Evolutionary conservation across 345 rosid species (phyloP).

Genomic region (Chamaenerion angustifolium): DNA sequence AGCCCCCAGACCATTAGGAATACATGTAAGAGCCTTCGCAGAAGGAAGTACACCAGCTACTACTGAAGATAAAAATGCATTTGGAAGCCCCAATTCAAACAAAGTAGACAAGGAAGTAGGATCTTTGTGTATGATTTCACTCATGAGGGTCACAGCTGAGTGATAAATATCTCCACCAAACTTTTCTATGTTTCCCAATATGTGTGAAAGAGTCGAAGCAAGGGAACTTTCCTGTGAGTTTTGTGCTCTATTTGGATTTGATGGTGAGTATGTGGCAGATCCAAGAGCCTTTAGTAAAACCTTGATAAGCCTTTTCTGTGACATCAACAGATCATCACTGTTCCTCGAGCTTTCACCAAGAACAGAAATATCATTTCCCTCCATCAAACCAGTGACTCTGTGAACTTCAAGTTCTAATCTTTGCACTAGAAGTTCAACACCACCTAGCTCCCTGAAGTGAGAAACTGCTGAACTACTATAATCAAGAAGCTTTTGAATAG

Average conservation of each 20-base stretch:
- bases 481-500: slow-evolving; percentile 89
- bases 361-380: slow-evolving; percentile 35
- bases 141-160: slow-evolving; percentile 96
- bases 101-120: slow-evolving; percentile 73
- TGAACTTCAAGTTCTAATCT: slow-evolving; percentile 76
- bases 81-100: slow-evolving; percentile 83
- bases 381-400: slow-evolving; percentile 46
- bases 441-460: slow-evolving; percentile 73
- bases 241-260: slow-evolving; percentile 50
- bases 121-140: slow-evolving; percentile 91
- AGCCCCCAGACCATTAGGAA: slow-evolving; percentile 92
- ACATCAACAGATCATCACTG: slow-evolving; percentile 41
- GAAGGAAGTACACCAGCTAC: slow-evolving; percentile 74
- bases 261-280: slow-evolving; percentile 77
- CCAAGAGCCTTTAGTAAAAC: slow-evolving; percentile 91
- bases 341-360: slow-evolving; percentile 43
- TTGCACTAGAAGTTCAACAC: slow-evolving; percentile 85
- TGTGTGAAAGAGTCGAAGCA: slow-evolving; percentile 62
- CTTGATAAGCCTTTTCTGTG: slow-evolving; percentile 87
- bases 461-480: slow-evolving; percentile 87
- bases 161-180: slow-evolving; percentile 90
- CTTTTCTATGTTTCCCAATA: slow-evolving; percentile 58
- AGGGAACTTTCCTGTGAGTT: slow-evolving; percentile 61
- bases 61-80: slow-evolving; percentile 84
- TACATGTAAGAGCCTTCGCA: slow-evolving; percentile 85